Conservation (phyloP, 345 rosid genomes). For the Aquilaria sinensis region DNA sequence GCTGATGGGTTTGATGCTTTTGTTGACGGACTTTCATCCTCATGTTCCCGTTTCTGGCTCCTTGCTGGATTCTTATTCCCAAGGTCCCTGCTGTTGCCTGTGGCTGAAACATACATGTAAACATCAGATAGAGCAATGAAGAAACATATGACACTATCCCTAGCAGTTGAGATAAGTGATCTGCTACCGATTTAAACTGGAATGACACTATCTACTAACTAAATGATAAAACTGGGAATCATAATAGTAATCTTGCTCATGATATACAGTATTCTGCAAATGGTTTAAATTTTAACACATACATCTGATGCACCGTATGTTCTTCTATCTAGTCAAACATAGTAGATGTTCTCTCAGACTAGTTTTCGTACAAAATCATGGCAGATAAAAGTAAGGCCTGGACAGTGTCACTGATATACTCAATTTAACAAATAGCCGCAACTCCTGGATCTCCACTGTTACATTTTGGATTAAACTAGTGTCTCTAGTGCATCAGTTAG, state of each 20-base stretch:
- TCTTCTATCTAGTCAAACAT: too few relatives aligned
- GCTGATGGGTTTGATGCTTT: slow-evolving; percentile 8
- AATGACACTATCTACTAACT: neutral
- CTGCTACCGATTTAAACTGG: slow-evolving; percentile 8
- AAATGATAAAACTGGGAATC: neutral
- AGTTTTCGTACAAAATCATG: too few relatives aligned
- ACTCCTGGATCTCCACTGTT: too few relatives aligned
- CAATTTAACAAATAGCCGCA: too few relatives aligned
- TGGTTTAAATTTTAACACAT: too few relatives aligned
- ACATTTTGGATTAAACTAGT: too few relatives aligned
- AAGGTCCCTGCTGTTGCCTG: neutral
- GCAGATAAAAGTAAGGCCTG: too few relatives aligned
- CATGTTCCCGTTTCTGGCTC: slow-evolving; percentile 6
- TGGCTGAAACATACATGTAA: neutral
- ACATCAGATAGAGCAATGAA: slow-evolving; percentile 6
- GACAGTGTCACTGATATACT: too few relatives aligned
- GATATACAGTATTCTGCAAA: too few relatives aligned
- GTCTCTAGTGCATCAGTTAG: too few relatives aligned
- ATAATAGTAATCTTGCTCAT: neutral
- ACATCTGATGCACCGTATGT: too few relatives aligned
- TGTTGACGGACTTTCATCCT: slow-evolving; percentile 21
- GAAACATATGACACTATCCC: slow-evolving; percentile 7
- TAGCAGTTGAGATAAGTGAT: slow-evolving; percentile 1
- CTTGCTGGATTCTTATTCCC: neutral
- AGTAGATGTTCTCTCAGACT: too few relatives aligned